phyloP scores from a whole-genome alignment of 768 basidiomycete species.

The Tephrocybe sp. region DNA sequence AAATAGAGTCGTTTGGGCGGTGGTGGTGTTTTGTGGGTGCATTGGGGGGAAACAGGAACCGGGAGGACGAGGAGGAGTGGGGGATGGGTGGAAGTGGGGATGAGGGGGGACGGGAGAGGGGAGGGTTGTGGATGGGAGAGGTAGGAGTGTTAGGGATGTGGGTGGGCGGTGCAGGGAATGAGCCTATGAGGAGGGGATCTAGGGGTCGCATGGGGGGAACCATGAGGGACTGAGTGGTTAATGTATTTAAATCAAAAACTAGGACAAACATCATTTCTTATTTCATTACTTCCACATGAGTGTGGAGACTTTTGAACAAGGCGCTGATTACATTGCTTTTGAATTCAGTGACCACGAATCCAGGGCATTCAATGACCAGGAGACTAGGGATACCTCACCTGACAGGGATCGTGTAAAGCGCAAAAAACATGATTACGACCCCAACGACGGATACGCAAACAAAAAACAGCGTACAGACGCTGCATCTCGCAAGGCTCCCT shows the following conservation, averaged over 20 bases:
- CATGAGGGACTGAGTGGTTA: background rate
- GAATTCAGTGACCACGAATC: slow-evolving; percentile 12
- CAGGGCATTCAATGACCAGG: slow-evolving; percentile 6
- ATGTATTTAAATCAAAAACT: no score
- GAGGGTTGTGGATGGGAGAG: slow-evolving; percentile 39
- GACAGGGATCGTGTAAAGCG: slow-evolving; percentile 19
- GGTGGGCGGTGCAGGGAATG: slow-evolving; percentile 40
- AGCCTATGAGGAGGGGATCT: slow-evolving; percentile 28
- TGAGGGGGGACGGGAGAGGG: slow-evolving; percentile 55
- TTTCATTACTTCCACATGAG: no score
- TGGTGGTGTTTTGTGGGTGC: background rate
- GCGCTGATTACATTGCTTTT: slow-evolving; percentile 29
- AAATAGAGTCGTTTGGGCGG: slow-evolving; percentile 24
- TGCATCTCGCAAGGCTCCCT: slow-evolving; percentile 59
- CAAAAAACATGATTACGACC: slow-evolving; percentile 24
- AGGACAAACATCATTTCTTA: no score
- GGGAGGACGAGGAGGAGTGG: slow-evolving; percentile 22
- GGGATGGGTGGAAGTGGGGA: slow-evolving; percentile 66
- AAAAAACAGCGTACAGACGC: slow-evolving; percentile 52
- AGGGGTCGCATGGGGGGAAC: slow-evolving; percentile 6
- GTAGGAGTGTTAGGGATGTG: slow-evolving; percentile 34
- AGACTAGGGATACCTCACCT: slow-evolving; percentile 15
- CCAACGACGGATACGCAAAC: slow-evolving; percentile 47
- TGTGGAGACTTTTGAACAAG: slow-evolving; percentile 25
- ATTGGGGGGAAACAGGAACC: slow-evolving; percentile 46